Percentiles rank a stretch among this genome's conserved stretches.
Conservation (phyloP, 2,329 filamentous ascomycete genomes). For the Capronia americana region DNA sequence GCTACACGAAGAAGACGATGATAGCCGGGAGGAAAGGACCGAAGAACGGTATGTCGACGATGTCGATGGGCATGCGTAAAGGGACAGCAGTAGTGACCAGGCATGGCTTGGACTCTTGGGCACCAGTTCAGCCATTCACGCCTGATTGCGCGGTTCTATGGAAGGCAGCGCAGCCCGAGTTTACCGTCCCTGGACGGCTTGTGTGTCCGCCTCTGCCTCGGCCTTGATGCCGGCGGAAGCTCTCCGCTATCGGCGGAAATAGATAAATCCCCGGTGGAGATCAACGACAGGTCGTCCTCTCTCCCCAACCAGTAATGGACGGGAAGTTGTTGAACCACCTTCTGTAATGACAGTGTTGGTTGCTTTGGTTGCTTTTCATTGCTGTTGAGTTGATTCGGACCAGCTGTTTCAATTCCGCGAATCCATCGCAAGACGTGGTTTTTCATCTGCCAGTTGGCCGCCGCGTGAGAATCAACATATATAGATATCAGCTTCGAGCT, state of each 20-base stretch:
- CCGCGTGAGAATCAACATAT: neutral
- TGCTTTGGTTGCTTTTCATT: neutral
- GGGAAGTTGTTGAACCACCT: neutral
- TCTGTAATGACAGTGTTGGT: neutral
- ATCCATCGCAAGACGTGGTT: neutral
- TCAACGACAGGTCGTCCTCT: slow-evolving; percentile 15
- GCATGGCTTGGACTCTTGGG: neutral
- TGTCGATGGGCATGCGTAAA: slow-evolving; percentile 5
- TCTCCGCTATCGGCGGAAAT: slow-evolving; percentile 18
- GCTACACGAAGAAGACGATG: slow-evolving; percentile 52
- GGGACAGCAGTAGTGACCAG: neutral
- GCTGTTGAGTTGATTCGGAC: slow-evolving; percentile 1
- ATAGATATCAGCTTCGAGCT: neutral
- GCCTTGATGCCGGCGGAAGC: slow-evolving; percentile 13
- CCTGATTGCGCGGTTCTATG: neutral
- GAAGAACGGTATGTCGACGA: slow-evolving; percentile 7
- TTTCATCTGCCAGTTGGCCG: neutral
- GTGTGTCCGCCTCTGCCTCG: slow-evolving; percentile 2
- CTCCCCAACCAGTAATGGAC: neutral
- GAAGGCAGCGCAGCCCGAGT: neutral
- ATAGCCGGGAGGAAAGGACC: slow-evolving; percentile 31
- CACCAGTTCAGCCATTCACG: neutral
- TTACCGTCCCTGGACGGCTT: neutral
- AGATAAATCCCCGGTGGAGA: slow-evolving; percentile 32
- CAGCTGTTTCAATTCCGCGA: neutral